A percentile compares a stretch with the other conserved stretches of the same genome.
Evolutionary conservation across 306 rosid genomes (phyloP).

Genomic region (Lotus japonicus): DNA sequence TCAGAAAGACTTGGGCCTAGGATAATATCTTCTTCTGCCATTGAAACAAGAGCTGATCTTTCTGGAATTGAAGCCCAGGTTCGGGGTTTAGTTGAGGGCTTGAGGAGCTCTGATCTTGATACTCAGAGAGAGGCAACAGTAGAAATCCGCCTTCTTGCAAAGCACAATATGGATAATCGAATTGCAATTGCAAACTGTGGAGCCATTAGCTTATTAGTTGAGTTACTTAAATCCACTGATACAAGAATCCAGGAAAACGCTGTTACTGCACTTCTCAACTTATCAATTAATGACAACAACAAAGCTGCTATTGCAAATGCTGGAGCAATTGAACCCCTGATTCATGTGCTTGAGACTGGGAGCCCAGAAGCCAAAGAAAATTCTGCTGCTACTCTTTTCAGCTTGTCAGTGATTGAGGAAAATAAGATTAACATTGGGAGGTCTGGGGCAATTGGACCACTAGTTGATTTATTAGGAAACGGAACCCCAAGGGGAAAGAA

Average conservation of each 20-base stretch:
- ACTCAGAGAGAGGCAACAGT: conserved; percentile 68
- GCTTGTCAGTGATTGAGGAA: conserved; percentile 90
- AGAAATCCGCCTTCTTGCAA: conserved; percentile 78
- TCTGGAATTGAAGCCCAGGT: conserved; percentile 69
- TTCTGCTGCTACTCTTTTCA: conserved; percentile 97
- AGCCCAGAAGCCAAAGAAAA: conserved; percentile 96
- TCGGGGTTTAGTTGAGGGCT: conserved; percentile 62
- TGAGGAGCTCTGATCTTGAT: conserved; percentile 58
- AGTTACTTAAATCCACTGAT: conserved; percentile 63
- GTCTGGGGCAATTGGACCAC: conserved; percentile 83
- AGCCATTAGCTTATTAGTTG: conserved; percentile 67
- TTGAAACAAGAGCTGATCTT: conserved; percentile 67
- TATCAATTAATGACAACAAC: conserved; percentile 81
- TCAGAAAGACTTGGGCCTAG: conserved; percentile 58
- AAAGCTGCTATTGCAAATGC: conserved; percentile 75
- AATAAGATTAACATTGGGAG: conserved; percentile 83
- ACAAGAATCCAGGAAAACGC: conserved; percentile 77
- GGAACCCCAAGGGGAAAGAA: conserved; percentile 97
- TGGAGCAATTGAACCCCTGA: conserved; percentile 81
- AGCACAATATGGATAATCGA: conserved; percentile 79
- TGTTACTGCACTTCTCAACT: conserved; percentile 90
- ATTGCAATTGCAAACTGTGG: conserved; percentile 87
- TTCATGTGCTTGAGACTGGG: conserved; percentile 80
- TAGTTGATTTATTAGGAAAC: conserved; percentile 83
- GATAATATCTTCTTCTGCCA: conserved; percentile 41